Base-by-base conservation (phyloP, 495 filamentous ascomycete species). In the Amorphotheca resinae region DNA sequence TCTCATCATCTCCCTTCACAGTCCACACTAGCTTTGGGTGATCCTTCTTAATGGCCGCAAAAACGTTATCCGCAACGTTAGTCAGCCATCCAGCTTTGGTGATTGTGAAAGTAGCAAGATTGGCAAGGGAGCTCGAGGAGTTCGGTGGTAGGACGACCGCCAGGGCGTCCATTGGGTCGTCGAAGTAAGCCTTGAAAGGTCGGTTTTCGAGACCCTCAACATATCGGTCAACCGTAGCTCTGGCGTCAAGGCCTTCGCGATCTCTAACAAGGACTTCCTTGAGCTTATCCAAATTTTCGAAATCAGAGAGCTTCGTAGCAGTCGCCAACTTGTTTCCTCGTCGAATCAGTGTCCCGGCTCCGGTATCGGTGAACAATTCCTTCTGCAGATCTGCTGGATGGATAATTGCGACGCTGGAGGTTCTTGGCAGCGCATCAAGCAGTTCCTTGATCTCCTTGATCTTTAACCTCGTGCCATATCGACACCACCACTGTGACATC, bases 401-500 rank as follows among this genome's bases (percentile, higher is more conserved):
- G 50, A 98, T 96, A 56, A 98, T 96, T 20, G 91, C 91, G 43
- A 98, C 93, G 55, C 87, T 95, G 32, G 91, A 94, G 9, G 87
- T 84, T 52, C 85, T 75, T 30, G 91, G 91, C 9, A 98, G 74
- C 21, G 82, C 79, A 42, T 80, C 80, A 38, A 98, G 68, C 7
- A 98, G 74, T 15, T 91, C 84, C 69, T 95, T 95, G 65, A 95
- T 93, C 67, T 98, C 89, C 65, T 89, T 93, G 64, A 98, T 95
- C 82, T 98, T 98, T 43, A 95, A 67, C 52, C 88, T 79, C 32
- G 91, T 98, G 23, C 91, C 91, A 63, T 93, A 91, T 49, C 82
- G 81, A 58, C 94, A 93, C 91, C 91, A 98, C 59, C 83, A 79
- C 64, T 95, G 87, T 36, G 72, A 77, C 89, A 98, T 95, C 52